A percentile compares a stretch with the other conserved stretches of the same genome.
Evolutionary conservation across 2,329 filamentous ascomycete species (phyloP).

Genomic region (Arthroderma sp.): DNA sequence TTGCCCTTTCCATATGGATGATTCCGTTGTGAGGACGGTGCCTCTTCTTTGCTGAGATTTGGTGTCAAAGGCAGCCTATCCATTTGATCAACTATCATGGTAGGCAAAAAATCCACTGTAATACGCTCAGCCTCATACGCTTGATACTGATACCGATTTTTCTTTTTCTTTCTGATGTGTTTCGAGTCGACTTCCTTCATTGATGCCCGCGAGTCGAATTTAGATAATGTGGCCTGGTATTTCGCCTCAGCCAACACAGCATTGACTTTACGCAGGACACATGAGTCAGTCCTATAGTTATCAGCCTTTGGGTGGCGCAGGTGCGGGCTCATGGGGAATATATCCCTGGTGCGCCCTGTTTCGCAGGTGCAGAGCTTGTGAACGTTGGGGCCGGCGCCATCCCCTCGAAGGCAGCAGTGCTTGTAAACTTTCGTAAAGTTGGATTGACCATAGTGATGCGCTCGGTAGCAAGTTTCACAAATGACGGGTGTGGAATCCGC

Average conservation of each 20-base stretch:
- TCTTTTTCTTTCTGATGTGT: too few relatives aligned
- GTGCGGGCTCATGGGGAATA: neutral
- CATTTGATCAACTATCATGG: too few relatives aligned
- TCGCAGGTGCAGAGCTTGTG: neutral
- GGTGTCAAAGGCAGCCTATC: too few relatives aligned
- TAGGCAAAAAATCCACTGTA: too few relatives aligned
- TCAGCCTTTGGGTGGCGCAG: neutral
- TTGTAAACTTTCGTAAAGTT: slow-evolving; percentile 18
- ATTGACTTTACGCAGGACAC: neutral
- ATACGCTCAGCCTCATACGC: too few relatives aligned
- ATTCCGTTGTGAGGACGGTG: too few relatives aligned
- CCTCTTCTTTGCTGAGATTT: too few relatives aligned
- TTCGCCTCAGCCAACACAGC: neutral
- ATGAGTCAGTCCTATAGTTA: neutral
- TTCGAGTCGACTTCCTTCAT: too few relatives aligned
- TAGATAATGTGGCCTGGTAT: neutral
- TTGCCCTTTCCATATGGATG: too few relatives aligned
- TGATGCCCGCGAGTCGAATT: slow-evolving; percentile 5
- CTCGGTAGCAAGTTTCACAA: slow-evolving; percentile 26
- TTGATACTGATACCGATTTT: too few relatives aligned
- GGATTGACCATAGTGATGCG: slow-evolving; percentile 16
- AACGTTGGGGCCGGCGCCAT: neutral
- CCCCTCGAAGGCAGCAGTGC: slow-evolving; percentile 16
- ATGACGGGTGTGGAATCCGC: slow-evolving; percentile 9
- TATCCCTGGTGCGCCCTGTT: neutral